A percentile compares a stretch with the other conserved stretches of the same genome.
These are phyloP conservation scores for Phytophthora pini DNA, from an alignment of 352 stramenopile species.

Conservation along the genomic window DNA sequence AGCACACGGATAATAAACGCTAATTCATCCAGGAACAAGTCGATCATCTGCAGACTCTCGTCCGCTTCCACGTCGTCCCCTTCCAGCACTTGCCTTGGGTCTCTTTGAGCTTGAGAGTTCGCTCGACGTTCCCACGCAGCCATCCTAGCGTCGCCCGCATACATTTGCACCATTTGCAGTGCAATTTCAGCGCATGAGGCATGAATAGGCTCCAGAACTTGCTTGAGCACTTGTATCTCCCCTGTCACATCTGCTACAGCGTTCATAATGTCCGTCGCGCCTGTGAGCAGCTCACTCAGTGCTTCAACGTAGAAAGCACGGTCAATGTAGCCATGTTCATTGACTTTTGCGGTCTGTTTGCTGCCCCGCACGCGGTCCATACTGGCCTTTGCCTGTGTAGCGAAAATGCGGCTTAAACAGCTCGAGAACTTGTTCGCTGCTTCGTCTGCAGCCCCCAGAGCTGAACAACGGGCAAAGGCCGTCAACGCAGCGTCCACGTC, in stretches of 20 bases:
- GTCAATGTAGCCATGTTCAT: slow-evolving; percentile 87
- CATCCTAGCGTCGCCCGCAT: slow-evolving; percentile 76
- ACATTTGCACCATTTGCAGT: slow-evolving; percentile 79
- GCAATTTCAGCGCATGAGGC: slow-evolving; percentile 53
- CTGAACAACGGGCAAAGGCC: slow-evolving; percentile 58
- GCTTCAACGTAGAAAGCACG: slow-evolving; percentile 82
- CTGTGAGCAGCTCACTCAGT: slow-evolving; percentile 73
- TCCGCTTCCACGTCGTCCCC: slow-evolving; percentile 61
- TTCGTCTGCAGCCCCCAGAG: slow-evolving; percentile 42
- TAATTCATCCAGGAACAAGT: slow-evolving; percentile 84
- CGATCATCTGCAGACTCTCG: slow-evolving; percentile 89
- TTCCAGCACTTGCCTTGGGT: slow-evolving; percentile 31
- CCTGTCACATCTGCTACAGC: slow-evolving; percentile 69
- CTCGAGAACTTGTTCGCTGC: slow-evolving; percentile 44
- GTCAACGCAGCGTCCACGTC: slow-evolving; percentile 63
- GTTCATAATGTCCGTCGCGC: slow-evolving; percentile 81
- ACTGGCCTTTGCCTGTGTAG: slow-evolving; percentile 53
- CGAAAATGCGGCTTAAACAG: slow-evolving; percentile 64
- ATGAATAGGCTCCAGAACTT: slow-evolving; percentile 70
- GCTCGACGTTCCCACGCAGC: slow-evolving; percentile 78
- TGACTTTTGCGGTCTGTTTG: slow-evolving; percentile 67
- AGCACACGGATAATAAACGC: slow-evolving; percentile 79
- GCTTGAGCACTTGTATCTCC: slow-evolving; percentile 43
- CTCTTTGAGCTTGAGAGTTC: slow-evolving; percentile 58
- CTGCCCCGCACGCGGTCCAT: slow-evolving; percentile 57